Percentiles rank a stretch among this genome's conserved stretches.
These are phyloP conservation scores for Monosporascus sp. DNA, from an alignment of 2,329 filamentous ascomycete genomes.

Conservation along the genomic window DNA sequence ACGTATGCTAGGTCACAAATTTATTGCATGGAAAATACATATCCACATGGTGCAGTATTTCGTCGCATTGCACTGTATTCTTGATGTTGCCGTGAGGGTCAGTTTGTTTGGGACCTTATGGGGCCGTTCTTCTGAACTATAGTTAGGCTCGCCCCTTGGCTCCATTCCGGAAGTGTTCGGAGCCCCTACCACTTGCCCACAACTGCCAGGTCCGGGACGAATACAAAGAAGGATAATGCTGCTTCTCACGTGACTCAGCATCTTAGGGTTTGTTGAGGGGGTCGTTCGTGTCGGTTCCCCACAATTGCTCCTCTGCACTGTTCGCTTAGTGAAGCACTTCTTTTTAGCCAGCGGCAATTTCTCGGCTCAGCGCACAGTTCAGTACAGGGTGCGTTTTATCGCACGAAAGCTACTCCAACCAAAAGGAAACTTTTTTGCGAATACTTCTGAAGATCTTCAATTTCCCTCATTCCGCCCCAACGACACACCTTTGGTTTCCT, in stretches of 20 bases:
- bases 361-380: not conserved
- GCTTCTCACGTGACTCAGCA: not conserved
- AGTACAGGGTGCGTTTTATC: not conserved
- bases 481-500: constrained; percentile 27
- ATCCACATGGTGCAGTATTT: no score
- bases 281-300: not conserved
- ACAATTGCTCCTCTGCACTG: not conserved
- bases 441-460: constrained; percentile 15
- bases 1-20: not conserved
- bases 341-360: not conserved
- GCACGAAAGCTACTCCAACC: constrained; percentile 4
- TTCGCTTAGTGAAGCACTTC: not conserved
- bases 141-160: no score
- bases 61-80: not conserved
- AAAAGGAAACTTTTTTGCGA: constrained; percentile 17
- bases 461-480: constrained; percentile 17
- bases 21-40: not conserved
- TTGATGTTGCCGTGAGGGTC: not conserved
- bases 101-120: not conserved
- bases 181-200: no score
- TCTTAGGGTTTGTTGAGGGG: not conserved
- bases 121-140: no score
- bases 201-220: no score
- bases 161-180: no score
- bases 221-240: not conserved